phyloP scores from a whole-genome alignment of 331 rosid genomes.

The Ulmus americana region DNA sequence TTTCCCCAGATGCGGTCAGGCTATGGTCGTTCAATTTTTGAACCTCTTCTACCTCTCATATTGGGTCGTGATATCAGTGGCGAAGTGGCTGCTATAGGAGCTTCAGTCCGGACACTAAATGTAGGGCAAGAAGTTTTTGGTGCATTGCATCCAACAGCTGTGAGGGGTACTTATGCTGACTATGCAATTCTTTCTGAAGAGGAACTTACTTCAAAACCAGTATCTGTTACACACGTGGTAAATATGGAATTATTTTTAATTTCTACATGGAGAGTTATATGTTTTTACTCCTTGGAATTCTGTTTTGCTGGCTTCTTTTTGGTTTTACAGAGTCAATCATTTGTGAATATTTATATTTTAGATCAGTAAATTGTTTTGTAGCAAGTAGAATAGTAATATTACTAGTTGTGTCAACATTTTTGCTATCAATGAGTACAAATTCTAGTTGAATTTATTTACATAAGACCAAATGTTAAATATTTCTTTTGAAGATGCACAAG shows the following conservation, averaged over 20 bases:
- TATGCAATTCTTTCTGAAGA: slow-evolving; percentile 79
- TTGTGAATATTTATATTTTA: not conserved
- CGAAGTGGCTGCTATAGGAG: slow-evolving; percentile 78
- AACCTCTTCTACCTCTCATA: slow-evolving; percentile 68
- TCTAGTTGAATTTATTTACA: no score
- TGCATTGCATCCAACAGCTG: slow-evolving; percentile 95
- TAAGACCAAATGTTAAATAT: no score
- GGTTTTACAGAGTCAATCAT: not conserved
- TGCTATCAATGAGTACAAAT: not conserved
- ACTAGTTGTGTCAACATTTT: not conserved
- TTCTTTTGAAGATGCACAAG: not conserved
- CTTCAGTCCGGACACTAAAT: slow-evolving; percentile 45
- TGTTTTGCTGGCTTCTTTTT: not conserved
- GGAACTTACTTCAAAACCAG: slow-evolving; percentile 68
- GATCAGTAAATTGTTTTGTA: not conserved
- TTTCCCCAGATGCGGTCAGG: slow-evolving; percentile 76
- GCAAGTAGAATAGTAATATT: not conserved
- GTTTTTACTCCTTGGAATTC: not conserved
- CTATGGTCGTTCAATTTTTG: slow-evolving; percentile 80
- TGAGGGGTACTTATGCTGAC: slow-evolving; percentile 90
- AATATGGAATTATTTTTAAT: slow-evolving; percentile 17
- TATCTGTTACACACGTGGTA: slow-evolving; percentile 80
- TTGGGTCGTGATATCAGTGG: slow-evolving; percentile 96
- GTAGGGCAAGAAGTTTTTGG: slow-evolving; percentile 88
- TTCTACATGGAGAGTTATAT: slow-evolving; percentile 1